A percentile compares a stretch with the other conserved stretches of the same genome.
Evolutionary conservation across 441 rosid genomes (phyloP).

Genomic region (Syzygium syzygioides): DNA sequence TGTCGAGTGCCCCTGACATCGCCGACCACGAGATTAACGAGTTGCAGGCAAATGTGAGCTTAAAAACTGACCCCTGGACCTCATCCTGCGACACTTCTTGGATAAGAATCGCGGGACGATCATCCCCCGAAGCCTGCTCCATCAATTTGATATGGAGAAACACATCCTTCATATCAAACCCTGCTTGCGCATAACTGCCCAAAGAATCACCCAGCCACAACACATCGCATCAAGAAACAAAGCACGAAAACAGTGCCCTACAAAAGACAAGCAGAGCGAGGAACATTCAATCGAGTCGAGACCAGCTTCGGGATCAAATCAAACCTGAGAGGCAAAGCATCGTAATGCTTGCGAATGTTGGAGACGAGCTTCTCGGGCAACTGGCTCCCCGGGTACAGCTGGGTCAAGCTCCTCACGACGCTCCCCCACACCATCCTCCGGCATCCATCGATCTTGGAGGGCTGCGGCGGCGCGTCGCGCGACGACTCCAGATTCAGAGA

Average conservation of each 20-base stretch:
- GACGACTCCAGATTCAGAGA: constrained; percentile 71
- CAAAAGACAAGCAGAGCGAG: background rate
- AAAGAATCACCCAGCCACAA: constrained; percentile 1
- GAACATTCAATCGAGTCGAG: background rate
- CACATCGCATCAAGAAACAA: background rate
- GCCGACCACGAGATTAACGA: constrained; percentile 70
- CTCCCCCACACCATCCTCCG: constrained; percentile 82
- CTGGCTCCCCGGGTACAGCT: constrained; percentile 89
- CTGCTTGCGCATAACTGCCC: constrained; percentile 80
- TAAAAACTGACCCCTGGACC: constrained; percentile 47
- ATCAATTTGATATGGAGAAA: constrained; percentile 86
- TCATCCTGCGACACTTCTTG: constrained; percentile 64
- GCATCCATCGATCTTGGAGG: constrained; percentile 36
- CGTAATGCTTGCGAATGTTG: constrained; percentile 86
- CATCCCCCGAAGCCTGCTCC: constrained; percentile 83
- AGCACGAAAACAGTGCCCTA: background rate
- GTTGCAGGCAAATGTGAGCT: constrained; percentile 77
- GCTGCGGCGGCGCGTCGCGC: constrained; percentile 24
- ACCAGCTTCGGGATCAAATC: background rate
- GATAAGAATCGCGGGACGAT: constrained; percentile 61
- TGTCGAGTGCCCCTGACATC: constrained; percentile 73
- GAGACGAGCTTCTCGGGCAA: constrained; percentile 95
- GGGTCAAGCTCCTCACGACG: constrained; percentile 81
- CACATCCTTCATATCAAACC: constrained; percentile 88
- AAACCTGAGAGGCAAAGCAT: constrained; percentile 91